Conservation (phyloP, 805 yeast species). For the Candida coquimbonensis region DNA sequence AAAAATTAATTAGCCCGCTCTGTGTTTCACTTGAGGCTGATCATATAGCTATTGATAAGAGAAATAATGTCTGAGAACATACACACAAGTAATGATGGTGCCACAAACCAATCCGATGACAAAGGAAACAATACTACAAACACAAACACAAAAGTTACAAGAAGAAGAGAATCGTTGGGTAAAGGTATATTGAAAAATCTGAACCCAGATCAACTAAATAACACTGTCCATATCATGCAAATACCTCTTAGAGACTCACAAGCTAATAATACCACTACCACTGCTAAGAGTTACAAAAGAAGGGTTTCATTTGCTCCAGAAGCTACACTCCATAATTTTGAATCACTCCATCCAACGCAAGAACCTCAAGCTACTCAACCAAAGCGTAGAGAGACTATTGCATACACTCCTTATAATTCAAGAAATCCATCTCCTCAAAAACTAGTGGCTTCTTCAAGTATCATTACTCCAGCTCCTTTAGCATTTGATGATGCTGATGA, state of each 20-base stretch:
- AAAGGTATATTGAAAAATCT: constrained; percentile 20
- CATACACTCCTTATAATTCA: constrained; percentile 13
- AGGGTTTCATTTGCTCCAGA: constrained; percentile 26
- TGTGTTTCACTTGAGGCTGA: too few species aligned
- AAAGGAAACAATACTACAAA: constrained; percentile 1
- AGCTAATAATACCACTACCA: background rate
- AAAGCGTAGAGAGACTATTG: constrained; percentile 19
- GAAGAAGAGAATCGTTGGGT: constrained; percentile 20
- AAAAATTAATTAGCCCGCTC: too few species aligned
- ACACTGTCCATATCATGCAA: constrained; percentile 12
- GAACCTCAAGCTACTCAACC: constrained; percentile 1
- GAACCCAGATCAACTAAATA: constrained; percentile 8
- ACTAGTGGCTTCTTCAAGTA: background rate
- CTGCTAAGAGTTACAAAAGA: constrained; percentile 17
- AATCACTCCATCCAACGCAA: constrained; percentile 11
- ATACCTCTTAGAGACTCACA: constrained; percentile 14
- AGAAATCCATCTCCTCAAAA: constrained; percentile 5
- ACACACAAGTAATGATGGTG: background rate
- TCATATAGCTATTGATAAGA: too few species aligned
- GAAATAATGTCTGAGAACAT: background rate
- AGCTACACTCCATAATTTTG: constrained; percentile 24
- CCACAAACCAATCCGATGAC: background rate
- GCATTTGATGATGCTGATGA: constrained; percentile 11
- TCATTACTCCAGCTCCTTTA: too few species aligned
- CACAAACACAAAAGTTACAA: constrained; percentile 3